These are phyloP conservation scores for Umbelopsis sp. DNA, from an alignment of 371 early-diverging fungal species.

Conservation along the genomic window DNA sequence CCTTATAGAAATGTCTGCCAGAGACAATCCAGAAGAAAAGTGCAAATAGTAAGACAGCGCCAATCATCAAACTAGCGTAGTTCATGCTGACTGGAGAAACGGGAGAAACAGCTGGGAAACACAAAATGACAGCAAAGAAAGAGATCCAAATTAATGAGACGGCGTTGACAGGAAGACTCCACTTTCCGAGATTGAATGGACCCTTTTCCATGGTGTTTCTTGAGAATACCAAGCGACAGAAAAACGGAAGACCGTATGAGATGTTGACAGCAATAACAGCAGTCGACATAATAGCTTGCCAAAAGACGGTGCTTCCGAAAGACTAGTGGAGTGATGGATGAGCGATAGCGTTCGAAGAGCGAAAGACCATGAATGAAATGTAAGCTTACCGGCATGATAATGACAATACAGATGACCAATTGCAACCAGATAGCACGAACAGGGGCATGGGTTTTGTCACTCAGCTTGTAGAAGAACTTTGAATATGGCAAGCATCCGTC, in stretches of 20 bases:
- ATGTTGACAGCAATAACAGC: conserved; percentile 34
- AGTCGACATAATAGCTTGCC: conserved; percentile 30
- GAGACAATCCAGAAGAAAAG: conserved; percentile 26
- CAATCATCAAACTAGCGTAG: conserved; percentile 34
- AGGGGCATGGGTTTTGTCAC: conserved; percentile 23
- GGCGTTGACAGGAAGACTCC: conserved; percentile 28
- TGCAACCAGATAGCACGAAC: conserved; percentile 25
- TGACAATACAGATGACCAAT: conserved; percentile 24
- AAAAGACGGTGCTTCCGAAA: conserved; percentile 29
- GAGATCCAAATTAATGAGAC: conserved; percentile 31
- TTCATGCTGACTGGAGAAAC: conserved; percentile 29
- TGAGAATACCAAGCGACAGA: conserved; percentile 35
- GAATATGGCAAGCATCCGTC: conserved; percentile 30
- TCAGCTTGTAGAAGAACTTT: conserved; percentile 30
- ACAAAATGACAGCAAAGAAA: conserved; percentile 33
- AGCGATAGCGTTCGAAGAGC: not conserved
- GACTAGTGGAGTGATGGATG: conserved; percentile 14
- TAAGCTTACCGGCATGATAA: conserved; percentile 34
- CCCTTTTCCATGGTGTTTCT: conserved; percentile 23
- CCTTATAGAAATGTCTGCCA: conserved; percentile 28
- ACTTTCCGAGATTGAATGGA: conserved; percentile 32
- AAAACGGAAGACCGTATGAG: conserved; percentile 31
- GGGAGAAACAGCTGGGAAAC: conserved; percentile 30
- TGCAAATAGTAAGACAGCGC: conserved; percentile 28
- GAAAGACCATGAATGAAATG: not conserved